phyloP scores from a whole-genome alignment of 768 basidiomycete species.

The Lentinula lateritia region DNA sequence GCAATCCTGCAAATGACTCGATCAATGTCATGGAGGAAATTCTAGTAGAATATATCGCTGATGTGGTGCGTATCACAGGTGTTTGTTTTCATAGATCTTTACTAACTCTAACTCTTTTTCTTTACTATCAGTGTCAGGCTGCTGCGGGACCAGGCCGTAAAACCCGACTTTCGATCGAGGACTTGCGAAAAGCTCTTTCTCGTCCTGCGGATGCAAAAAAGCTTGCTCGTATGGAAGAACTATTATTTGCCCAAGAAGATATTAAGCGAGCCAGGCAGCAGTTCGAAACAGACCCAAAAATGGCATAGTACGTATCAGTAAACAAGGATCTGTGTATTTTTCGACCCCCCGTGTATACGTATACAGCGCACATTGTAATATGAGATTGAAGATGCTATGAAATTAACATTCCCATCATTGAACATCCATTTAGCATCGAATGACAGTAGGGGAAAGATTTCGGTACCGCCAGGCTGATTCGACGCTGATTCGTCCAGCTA shows the following conservation, averaged over 20 bases:
- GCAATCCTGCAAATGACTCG: slow-evolving; percentile 81
- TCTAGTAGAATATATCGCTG: slow-evolving; percentile 48
- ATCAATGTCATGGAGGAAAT: slow-evolving; percentile 17
- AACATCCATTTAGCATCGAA: background rate
- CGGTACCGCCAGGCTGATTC: background rate
- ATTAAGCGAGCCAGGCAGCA: slow-evolving; percentile 84
- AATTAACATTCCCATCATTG: background rate
- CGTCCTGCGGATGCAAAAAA: slow-evolving; percentile 89
- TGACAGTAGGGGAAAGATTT: background rate
- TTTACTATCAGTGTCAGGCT: slow-evolving; percentile 54
- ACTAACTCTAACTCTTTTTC: background rate
- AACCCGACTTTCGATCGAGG: slow-evolving; percentile 78
- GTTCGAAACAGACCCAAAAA: slow-evolving; percentile 38
- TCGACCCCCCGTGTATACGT: background rate
- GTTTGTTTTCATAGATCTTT: slow-evolving; percentile 2
- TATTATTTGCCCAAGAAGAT: slow-evolving; percentile 91
- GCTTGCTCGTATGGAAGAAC: slow-evolving; percentile 86
- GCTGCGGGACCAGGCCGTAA: slow-evolving; percentile 69
- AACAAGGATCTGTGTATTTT: background rate
- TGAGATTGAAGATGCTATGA: background rate
- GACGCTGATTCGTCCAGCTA: background rate
- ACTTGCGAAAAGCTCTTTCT: slow-evolving; percentile 74
- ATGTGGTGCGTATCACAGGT: slow-evolving; percentile 58
- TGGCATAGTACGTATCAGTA: background rate
- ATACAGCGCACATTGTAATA: background rate